A percentile compares a stretch with the other conserved stretches of the same genome.
phyloP scores from a whole-genome alignment of 768 basidiomycete genomes.

The Rhodocollybia butyracea region DNA sequence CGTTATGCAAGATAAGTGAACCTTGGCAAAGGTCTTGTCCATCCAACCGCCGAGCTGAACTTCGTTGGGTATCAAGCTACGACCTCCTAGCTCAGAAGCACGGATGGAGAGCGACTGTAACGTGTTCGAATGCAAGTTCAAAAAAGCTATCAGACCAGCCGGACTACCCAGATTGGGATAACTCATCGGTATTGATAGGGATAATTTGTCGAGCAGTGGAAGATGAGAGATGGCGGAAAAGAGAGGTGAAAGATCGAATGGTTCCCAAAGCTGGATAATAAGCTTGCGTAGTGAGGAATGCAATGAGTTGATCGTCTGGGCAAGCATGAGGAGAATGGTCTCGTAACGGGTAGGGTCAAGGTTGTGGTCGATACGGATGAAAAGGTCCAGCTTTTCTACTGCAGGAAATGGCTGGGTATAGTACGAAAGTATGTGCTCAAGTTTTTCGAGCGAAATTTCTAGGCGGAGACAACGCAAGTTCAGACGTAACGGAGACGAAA shows the following conservation, averaged over 20 bases:
- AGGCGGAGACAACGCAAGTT: constrained; percentile 12
- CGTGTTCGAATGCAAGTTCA: constrained; percentile 30
- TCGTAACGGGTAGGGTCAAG: constrained; percentile 19
- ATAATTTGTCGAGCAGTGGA: constrained; percentile 33
- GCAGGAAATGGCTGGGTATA: constrained; percentile 1
- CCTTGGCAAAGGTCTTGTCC: background rate
- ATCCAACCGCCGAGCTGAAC: constrained; percentile 6
- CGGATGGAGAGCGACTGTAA: constrained; percentile 37
- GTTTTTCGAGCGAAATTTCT: constrained; percentile 15
- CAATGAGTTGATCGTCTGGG: constrained; percentile 35
- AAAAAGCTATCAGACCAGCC: constrained; percentile 30
- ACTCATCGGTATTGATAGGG: constrained; percentile 34
- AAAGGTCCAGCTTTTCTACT: constrained; percentile 40
- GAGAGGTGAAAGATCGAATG: constrained; percentile 40
- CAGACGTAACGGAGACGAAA: constrained; percentile 6
- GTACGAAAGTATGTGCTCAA: constrained; percentile 6
- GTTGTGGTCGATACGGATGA: constrained; percentile 37
- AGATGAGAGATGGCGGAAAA: constrained; percentile 31
- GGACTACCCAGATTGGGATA: constrained; percentile 41
- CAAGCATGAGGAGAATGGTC: constrained; percentile 32
- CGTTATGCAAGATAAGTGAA: background rate
- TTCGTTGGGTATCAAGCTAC: constrained; percentile 1
- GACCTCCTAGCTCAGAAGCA: constrained; percentile 38
- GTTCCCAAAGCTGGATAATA: constrained; percentile 40
- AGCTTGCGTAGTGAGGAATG: constrained; percentile 34